phyloP scores from a whole-genome alignment of 2,329 filamentous ascomycete genomes.

The Aspergillus brunneoviolaceus region DNA sequence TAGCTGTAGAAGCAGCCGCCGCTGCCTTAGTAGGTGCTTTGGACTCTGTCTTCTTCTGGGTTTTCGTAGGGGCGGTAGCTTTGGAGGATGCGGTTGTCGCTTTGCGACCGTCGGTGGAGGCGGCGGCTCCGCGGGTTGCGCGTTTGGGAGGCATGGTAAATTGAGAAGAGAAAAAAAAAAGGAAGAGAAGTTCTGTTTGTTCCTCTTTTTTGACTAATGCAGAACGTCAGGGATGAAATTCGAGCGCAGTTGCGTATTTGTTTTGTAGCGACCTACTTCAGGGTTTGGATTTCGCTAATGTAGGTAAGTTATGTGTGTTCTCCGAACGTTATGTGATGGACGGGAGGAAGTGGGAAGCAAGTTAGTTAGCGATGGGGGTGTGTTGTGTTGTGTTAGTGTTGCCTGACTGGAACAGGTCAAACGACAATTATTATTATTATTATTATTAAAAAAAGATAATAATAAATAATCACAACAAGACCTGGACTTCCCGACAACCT shows the following conservation, averaged over 20 bases:
- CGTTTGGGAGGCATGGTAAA: constrained; percentile 5
- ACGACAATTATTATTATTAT: no score
- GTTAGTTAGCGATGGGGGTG: no score
- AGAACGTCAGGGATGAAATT: not conserved
- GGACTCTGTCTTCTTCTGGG: not conserved
- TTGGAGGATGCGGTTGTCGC: not conserved
- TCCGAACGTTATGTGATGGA: no score
- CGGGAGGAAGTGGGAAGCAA: no score
- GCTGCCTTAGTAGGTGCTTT: not conserved
- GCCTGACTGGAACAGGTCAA: no score
- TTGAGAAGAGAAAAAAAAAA: not conserved
- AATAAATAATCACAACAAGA: no score
- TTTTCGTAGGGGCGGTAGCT: not conserved
- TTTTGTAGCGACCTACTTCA: not conserved
- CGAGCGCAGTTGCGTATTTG: not conserved
- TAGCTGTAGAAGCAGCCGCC: not conserved
- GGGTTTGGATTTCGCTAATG: no score
- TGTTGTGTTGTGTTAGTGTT: no score
- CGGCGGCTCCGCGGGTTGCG: not conserved
- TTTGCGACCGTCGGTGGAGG: not conserved
- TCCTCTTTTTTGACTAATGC: not conserved
- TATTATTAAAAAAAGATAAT: no score
- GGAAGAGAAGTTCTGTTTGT: not conserved
- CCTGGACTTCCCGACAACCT: no score
- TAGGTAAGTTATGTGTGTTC: no score